phyloP scores from a whole-genome alignment of 2,329 filamentous ascomycete species.

The Lachnellula suecica region DNA sequence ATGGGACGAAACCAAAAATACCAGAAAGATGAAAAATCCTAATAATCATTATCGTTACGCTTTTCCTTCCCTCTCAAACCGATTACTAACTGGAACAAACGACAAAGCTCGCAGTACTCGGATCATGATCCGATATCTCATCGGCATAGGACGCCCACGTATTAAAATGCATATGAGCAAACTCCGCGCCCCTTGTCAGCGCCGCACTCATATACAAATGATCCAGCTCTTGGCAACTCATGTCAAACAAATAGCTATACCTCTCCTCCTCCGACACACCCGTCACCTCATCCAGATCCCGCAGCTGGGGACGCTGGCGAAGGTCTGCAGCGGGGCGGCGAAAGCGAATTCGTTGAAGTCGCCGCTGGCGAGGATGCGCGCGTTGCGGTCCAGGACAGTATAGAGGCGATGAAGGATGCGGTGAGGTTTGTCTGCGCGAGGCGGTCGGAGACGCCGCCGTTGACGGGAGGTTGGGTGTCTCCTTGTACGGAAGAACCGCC shows the following conservation, averaged over 20 bases:
- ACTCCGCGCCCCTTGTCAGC: slow-evolving; percentile 44
- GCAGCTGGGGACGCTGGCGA: slow-evolving; percentile 53
- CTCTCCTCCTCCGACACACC: slow-evolving; percentile 54
- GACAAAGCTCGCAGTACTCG: slow-evolving; percentile 62
- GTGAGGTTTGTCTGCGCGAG: slow-evolving; percentile 57
- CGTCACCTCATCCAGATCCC: slow-evolving; percentile 61
- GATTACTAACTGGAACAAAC: too few species aligned
- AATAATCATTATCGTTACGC: too few species aligned
- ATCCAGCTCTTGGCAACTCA: slow-evolving; percentile 69
- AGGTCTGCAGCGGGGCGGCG: slow-evolving; percentile 56
- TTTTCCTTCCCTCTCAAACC: too few species aligned
- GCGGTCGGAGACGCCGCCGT: slow-evolving; percentile 59
- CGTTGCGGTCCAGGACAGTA: slow-evolving; percentile 56
- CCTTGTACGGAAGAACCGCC: slow-evolving; percentile 64
- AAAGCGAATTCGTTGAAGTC: slow-evolving; percentile 75
- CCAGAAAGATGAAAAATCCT: too few species aligned
- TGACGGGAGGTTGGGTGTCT: slow-evolving; percentile 64
- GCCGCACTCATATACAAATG: slow-evolving; percentile 60
- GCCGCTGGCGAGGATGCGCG: slow-evolving; percentile 59
- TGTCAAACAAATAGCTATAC: slow-evolving; percentile 70
- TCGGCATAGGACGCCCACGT: slow-evolving; percentile 60
- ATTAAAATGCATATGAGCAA: slow-evolving; percentile 71
- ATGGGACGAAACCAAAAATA: too few species aligned
- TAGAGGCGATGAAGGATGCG: slow-evolving; percentile 55
- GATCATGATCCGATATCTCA: slow-evolving; percentile 68